These are phyloP conservation scores for Uncinocarpus reesii DNA, from an alignment of 2,329 filamentous ascomycete species.

Conservation along the genomic window DNA sequence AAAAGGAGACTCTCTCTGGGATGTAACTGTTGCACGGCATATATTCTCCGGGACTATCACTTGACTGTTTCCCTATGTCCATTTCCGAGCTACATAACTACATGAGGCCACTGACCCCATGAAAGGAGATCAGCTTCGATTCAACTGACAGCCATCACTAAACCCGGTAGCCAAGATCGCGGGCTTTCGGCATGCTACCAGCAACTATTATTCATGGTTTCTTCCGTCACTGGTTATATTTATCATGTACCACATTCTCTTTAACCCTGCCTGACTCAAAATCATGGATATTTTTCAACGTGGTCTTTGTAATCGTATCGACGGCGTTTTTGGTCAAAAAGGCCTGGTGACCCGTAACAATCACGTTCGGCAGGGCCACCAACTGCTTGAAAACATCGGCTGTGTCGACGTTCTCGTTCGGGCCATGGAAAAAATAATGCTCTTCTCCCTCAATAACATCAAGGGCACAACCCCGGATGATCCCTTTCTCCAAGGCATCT, in stretches of 20 bases:
- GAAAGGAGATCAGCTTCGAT: too few species aligned
- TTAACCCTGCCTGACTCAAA: slow-evolving; percentile 18
- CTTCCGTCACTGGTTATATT: slow-evolving; percentile 9
- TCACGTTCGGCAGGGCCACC: slow-evolving; percentile 57
- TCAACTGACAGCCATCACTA: too few species aligned
- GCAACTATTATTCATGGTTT: too few species aligned
- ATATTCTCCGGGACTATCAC: too few species aligned
- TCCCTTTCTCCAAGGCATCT: slow-evolving; percentile 49
- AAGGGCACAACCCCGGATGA: slow-evolving; percentile 52
- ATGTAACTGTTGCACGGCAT: too few species aligned
- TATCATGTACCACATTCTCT: slow-evolving; percentile 10
- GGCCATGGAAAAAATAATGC: slow-evolving; percentile 54
- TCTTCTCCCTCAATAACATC: slow-evolving; percentile 59
- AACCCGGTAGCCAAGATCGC: too few species aligned
- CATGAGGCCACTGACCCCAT: too few species aligned
- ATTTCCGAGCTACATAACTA: too few species aligned
- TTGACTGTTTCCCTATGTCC: too few species aligned
- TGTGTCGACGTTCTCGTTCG: slow-evolving; percentile 54
- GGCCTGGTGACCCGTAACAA: slow-evolving; percentile 58
- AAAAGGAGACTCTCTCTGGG: too few species aligned
- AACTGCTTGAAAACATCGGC: slow-evolving; percentile 57
- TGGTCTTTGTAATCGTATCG: slow-evolving; percentile 52
- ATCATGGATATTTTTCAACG: slow-evolving; percentile 45
- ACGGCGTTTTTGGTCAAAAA: slow-evolving; percentile 60
- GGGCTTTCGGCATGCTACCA: too few species aligned